Evolutionary conservation across 148 eudicot species (phyloP).

Genomic region (Drosera capensis): DNA sequence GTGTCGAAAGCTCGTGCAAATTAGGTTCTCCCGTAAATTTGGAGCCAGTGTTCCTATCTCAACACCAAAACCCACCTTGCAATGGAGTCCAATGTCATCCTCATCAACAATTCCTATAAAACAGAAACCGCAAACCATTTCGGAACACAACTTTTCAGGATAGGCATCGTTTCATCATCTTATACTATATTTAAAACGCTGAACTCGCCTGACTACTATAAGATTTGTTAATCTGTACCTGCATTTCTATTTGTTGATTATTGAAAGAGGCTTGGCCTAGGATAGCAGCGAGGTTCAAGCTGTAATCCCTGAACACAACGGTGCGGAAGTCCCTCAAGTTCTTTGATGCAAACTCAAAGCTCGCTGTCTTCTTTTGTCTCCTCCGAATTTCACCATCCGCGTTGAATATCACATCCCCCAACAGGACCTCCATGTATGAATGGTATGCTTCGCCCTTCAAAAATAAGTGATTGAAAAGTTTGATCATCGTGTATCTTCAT

Average conservation of each 20-base stretch:
- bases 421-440: slow-evolving; percentile 94
- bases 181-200: neutral
- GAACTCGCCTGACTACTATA: too few species aligned
- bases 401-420: slow-evolving; percentile 85
- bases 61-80: slow-evolving; percentile 97
- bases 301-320: slow-evolving; percentile 78
- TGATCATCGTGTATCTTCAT: too few species aligned
- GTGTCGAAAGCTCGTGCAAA: slow-evolving; percentile 80
- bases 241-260: slow-evolving; percentile 54
- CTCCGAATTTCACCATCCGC: slow-evolving; percentile 95
- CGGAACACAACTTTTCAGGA: too few species aligned
- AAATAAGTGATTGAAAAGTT: too few species aligned
- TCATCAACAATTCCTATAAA: slow-evolving; percentile 72
- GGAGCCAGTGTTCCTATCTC: slow-evolving; percentile 84
- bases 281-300: slow-evolving; percentile 59
- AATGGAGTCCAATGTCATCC: slow-evolving; percentile 97
- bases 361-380: slow-evolving; percentile 88
- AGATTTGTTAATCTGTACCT: too few species aligned
- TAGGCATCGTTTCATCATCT: neutral
- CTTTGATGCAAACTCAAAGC: slow-evolving; percentile 96
- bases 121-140: slow-evolving; percentile 1
- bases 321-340: slow-evolving; percentile 93
- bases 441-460: slow-evolving; percentile 87
- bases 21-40: slow-evolving; percentile 43
- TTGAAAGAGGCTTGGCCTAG: slow-evolving; percentile 36